Evolutionary conservation across 345 rosid species (phyloP), one percentile per base, ranked within the genome.

Genomic region (Toxicodendron radicans): DNA sequence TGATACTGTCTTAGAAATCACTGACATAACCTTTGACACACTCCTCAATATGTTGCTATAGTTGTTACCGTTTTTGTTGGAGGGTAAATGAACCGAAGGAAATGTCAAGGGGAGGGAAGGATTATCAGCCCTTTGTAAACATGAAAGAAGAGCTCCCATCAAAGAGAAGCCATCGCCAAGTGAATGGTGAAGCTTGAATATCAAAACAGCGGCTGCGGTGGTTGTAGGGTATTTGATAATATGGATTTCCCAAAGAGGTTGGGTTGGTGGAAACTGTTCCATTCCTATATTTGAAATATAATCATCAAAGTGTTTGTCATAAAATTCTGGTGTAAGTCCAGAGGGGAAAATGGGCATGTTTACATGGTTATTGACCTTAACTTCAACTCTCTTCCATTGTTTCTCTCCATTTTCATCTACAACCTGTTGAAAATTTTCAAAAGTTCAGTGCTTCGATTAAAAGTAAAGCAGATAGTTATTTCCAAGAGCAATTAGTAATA

Each of bases 161-260:
- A 89, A 69, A 76, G 85, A 82, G 30, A 65, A 82, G 17, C 92
- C 92, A 49, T 89, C 92, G 0, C 89, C 90, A 17, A 89, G 86
- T 0, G 90, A 71, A 45, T 89, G 92, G 61, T 89, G 90, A 45
- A 89, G 81, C 79, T 87, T 89, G 77, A 89, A 87, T 5, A 87
- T 73, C 0, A 75, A 0, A 60, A n/a, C 77, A 38, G 9, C 79
- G 7, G 81, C 74, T 18, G 83, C 73, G n/a, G 56, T 35, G 9
- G 23, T 80, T 7, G 86, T 75, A 3, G 81, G 86, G 64, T 58
- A 79, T 3, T 72, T 79, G 20, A 85, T 6, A 45, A 83, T 12
- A 30, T 83, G 85, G 33, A 83, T 58, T 64, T 83, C 83, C 88
- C 88, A 85, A 7, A 76, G 56, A 0, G 81, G 85, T 38, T 52